Base-by-base conservation (phyloP, 257 asterid genomes). In the Nicotiana benthamiana region DNA sequence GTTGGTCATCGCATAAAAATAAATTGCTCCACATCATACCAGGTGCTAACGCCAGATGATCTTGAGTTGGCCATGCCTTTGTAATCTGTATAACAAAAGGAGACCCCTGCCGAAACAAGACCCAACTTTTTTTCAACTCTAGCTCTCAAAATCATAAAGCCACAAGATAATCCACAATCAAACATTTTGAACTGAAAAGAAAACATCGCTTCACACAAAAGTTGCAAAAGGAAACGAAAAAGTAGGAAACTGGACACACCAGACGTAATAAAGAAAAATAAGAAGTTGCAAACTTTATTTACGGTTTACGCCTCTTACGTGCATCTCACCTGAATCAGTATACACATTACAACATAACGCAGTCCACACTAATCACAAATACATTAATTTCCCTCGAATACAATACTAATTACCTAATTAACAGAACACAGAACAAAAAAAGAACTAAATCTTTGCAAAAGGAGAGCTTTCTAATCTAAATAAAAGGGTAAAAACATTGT, bases 241-340 rank as follows among this genome's bases (percentile, higher is more conserved):
- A 12, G 48, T 40, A 40, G 3, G 48, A 40, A 40, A 40, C 48
- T 40, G 48, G 3, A 40, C 48, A 8, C 0, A 8, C 48, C 9
- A 40, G 48, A 40, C 9, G 48, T 11, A 40, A 40, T 0, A 51
- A 2, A 51, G 28, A 5, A 12, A 11, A 27, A 15, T 6, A 22
- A 46, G 3, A 72, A 46, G 40, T 72, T 24, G 24, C 60, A 46
- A 72, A 72, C 61, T 15, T 46, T 72, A 46, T 72, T 46, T 72
- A 72, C 60, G 40, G 8, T 72, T 70, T n/a, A 11, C n/a, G 56
- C 76, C 76, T 68, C 77, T 12, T 43, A 43, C 3, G 11, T 70
- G 77, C 77, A 43, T 22, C 77, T 70, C 75, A 67, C 48, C 76
- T 61, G n/a, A 61, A 61, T 61, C 67, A 24, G 67, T 62, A 40